Evolutionary conservation across 805 yeast species (phyloP).

Genomic region (Hanseniaspora clermontiae): DNA sequence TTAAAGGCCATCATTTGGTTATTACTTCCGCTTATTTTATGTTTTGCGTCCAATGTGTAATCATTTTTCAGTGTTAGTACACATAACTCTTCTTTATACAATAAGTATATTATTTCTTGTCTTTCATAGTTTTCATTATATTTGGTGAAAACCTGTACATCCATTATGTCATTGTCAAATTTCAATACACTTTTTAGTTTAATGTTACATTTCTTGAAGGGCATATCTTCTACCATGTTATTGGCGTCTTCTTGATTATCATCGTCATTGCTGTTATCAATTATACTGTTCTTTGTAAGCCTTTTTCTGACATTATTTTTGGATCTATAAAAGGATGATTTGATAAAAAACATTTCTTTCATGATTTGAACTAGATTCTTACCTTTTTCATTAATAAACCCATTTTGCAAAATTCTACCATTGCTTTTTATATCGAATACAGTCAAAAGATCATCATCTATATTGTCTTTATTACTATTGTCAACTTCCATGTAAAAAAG

Average conservation of each 20-base stretch:
- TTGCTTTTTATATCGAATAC: constrained; percentile 24
- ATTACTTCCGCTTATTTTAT: constrained; percentile 19
- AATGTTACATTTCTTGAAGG: constrained; percentile 24
- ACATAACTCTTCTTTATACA: constrained; percentile 26
- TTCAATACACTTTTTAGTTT: constrained; percentile 24
- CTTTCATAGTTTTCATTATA: background rate
- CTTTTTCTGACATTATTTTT: background rate
- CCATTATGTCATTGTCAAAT: constrained; percentile 24
- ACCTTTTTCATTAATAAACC: constrained; percentile 24
- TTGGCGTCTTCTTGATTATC: constrained; percentile 8
- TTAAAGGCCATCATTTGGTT: constrained; percentile 19
- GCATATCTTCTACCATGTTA: constrained; percentile 23
- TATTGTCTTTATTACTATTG: constrained; percentile 19
- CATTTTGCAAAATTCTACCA: constrained; percentile 27
- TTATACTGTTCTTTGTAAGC: background rate
- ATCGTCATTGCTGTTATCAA: constrained; percentile 4
- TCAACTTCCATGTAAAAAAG: constrained; percentile 12
- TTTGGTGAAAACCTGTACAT: constrained; percentile 22
- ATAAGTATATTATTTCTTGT: constrained; percentile 20
- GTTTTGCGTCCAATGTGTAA: constrained; percentile 22
- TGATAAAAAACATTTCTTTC: constrained; percentile 12
- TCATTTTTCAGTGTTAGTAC: constrained; percentile 19
- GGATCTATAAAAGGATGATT: background rate
- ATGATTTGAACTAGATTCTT: constrained; percentile 23
- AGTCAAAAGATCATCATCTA: constrained; percentile 26